Percentiles rank a stretch among this genome's conserved stretches.
Conservation (phyloP, 164 flowering plant species). For the Berberis thunbergii region DNA sequence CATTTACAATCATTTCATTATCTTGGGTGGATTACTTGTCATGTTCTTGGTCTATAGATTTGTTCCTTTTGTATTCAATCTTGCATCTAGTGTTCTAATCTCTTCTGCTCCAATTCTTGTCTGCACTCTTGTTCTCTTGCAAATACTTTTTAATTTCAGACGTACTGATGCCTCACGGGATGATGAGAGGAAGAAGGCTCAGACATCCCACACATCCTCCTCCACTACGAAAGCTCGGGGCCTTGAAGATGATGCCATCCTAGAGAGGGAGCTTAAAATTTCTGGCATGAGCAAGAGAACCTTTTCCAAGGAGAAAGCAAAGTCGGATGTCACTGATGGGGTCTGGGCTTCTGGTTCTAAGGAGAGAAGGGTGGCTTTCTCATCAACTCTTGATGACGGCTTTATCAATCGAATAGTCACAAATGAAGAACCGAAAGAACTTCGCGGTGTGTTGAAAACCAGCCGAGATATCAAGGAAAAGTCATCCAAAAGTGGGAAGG, state of each 20-base stretch:
- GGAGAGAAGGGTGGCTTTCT: slow-evolving; percentile 7
- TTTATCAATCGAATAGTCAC: slow-evolving; percentile 11
- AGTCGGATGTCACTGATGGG: not conserved
- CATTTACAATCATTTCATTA: slow-evolving; percentile 32
- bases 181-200: slow-evolving; percentile 27
- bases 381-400: slow-evolving; percentile 1
- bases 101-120: slow-evolving; percentile 15
- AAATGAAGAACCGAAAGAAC: slow-evolving; percentile 20
- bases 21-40: slow-evolving; percentile 22
- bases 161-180: slow-evolving; percentile 45
- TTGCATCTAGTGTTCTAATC: slow-evolving; percentile 63
- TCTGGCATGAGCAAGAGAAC: slow-evolving; percentile 12
- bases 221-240: slow-evolving; percentile 26
- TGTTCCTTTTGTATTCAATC: slow-evolving; percentile 56
- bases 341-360: not conserved
- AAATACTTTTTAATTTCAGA: slow-evolving; percentile 77
- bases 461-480: not conserved
- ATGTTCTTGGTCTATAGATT: slow-evolving; percentile 43
- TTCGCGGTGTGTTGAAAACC: slow-evolving; percentile 7
- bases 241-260: slow-evolving; percentile 19
- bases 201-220: not conserved
- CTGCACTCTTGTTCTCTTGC: slow-evolving; percentile 82
- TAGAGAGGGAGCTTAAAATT: slow-evolving; percentile 31
- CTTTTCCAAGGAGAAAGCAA: slow-evolving; percentile 17
- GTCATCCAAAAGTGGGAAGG: not conserved